These are phyloP conservation scores for Inga oerstediana DNA, from an alignment of 306 rosid genomes.

Conservation along the genomic window DNA sequence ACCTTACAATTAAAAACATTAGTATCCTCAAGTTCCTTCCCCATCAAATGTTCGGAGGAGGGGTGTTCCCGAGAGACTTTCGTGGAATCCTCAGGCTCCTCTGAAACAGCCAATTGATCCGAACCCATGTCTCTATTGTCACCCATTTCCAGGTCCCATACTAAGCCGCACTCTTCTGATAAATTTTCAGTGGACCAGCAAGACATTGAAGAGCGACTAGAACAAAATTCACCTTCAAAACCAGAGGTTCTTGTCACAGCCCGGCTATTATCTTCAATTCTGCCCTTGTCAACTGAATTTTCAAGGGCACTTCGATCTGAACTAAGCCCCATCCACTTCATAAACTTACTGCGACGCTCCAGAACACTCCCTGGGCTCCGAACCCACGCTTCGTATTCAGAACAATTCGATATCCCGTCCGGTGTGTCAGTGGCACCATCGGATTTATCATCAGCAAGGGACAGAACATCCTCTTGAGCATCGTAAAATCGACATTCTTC, in stretches of 20 bases:
- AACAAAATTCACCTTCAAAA: conserved; percentile 62
- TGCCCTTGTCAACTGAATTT: conserved; percentile 39
- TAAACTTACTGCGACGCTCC: conserved; percentile 73
- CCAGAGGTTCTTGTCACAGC: conserved; percentile 43
- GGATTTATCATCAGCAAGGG: conserved; percentile 50
- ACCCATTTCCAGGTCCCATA: conserved; percentile 36
- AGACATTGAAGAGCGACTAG: conserved; percentile 60
- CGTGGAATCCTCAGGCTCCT: conserved; percentile 36
- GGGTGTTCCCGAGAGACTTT: conserved; percentile 38
- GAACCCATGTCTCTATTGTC: conserved; percentile 40
- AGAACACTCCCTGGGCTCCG: conserved; percentile 66
- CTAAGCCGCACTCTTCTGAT: conserved; percentile 41
- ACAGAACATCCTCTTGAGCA: conserved; percentile 76
- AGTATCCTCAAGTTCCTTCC: conserved; percentile 36
- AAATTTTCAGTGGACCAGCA: conserved; percentile 35
- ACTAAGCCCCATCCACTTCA: conserved; percentile 63
- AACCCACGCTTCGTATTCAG: conserved; percentile 65
- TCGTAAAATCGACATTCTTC: conserved; percentile 79
- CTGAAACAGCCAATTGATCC: conserved; percentile 37
- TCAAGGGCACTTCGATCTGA: conserved; percentile 37
- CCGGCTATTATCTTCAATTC: conserved; percentile 45
- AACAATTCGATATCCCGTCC: conserved; percentile 36
- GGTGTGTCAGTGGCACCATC: conserved; percentile 38
- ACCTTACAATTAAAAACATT: conserved; percentile 4
- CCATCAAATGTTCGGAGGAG: conserved; percentile 38